These are phyloP conservation scores for Solanum raphanifolium DNA, from an alignment of 257 asterid species.

Conservation along the genomic window DNA sequence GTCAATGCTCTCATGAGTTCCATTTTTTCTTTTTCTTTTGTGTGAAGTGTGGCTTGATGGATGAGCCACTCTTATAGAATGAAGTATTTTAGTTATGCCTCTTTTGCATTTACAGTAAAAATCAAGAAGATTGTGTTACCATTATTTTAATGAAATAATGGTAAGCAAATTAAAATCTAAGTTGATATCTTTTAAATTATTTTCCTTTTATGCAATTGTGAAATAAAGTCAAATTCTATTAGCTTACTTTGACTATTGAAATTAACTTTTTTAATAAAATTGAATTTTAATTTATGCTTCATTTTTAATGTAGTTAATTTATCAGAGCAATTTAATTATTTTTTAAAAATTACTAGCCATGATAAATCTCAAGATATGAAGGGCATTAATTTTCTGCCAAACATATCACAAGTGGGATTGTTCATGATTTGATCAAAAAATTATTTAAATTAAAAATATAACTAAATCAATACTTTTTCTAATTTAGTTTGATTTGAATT, in stretches of 20 bases:
- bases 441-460: too few species aligned
- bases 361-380: neutral
- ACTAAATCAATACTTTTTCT: too few species aligned
- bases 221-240: neutral
- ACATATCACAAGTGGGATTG: neutral
- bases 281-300: neutral
- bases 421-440: too few species aligned
- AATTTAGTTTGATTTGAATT: too few species aligned
- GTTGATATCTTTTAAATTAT: neutral
- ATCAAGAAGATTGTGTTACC: neutral
- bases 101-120: neutral
- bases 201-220: neutral
- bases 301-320: too few species aligned
- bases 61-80: neutral
- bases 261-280: neutral
- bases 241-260: neutral
- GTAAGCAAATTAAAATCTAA: neutral
- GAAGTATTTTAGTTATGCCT: neutral
- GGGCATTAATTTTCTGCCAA: neutral
- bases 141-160: neutral
- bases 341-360: neutral
- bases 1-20: neutral
- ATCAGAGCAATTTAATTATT: neutral
- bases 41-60: too few species aligned
- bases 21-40: neutral